Conservation (phyloP, 192 early-diverging fungal species). For the Entomortierella beljakovae region DNA sequence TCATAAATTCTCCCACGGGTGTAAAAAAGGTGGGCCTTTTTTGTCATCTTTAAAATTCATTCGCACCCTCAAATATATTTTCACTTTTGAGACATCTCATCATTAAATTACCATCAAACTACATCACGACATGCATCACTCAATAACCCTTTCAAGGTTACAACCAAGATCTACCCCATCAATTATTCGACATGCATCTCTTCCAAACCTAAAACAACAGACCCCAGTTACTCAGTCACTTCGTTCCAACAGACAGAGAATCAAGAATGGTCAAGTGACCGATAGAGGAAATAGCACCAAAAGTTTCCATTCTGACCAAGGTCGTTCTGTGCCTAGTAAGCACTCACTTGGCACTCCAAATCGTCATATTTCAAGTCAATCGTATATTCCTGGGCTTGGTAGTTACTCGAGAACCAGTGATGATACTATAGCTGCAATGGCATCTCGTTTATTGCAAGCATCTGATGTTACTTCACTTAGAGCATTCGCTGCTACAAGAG, state of each 20-base stretch:
- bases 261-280: background rate
- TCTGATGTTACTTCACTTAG: conserved; percentile 9
- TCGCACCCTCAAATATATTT: too few species aligned
- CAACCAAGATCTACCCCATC: background rate
- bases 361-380: conserved; percentile 11
- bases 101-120: too few species aligned
- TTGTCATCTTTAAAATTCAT: too few species aligned
- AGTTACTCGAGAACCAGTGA: background rate
- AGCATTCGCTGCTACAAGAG: conserved; percentile 13
- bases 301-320: background rate
- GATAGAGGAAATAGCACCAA: background rate
- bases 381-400: background rate
- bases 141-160: background rate
- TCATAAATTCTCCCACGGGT: too few species aligned
- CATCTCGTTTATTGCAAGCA: conserved; percentile 3
- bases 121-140: conserved; percentile 11
- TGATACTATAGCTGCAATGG: background rate
- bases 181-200: conserved; percentile 1
- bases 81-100: too few species aligned
- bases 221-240: background rate
- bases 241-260: background rate
- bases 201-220: background rate
- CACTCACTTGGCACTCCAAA: background rate
- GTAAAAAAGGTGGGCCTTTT: too few species aligned
- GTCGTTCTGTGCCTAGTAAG: background rate